Conservation (phyloP, 768 basidiomycete species). For the Candolleomyces aberdarensis region DNA sequence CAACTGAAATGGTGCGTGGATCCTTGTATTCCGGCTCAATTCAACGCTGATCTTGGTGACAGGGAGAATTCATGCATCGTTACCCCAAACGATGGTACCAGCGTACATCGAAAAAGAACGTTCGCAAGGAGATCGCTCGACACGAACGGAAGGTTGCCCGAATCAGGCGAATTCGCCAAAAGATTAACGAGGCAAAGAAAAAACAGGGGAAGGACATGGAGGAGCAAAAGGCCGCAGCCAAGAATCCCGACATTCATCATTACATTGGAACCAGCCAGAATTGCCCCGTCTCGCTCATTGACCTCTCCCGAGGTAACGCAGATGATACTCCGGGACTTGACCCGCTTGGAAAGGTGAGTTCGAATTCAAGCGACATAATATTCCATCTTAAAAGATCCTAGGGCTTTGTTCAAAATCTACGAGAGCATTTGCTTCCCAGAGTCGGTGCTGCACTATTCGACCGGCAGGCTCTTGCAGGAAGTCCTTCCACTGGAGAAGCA, state of each 20-base stretch:
- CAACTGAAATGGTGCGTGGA: slow-evolving; percentile 29
- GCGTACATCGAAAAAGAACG: not conserved
- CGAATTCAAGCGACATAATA: too few species aligned
- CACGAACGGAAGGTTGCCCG: not conserved
- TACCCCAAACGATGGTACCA: not conserved
- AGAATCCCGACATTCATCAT: not conserved
- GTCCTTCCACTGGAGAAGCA: too few species aligned
- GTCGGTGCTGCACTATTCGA: not conserved
- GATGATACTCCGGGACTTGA: not conserved
- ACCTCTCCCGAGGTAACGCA: too few species aligned
- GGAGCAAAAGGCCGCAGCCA: not conserved
- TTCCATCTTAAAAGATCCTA: too few species aligned
- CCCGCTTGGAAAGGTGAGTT: not conserved
- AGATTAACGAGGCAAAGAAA: not conserved
- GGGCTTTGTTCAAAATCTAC: slow-evolving; percentile 12
- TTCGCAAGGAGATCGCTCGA: not conserved
- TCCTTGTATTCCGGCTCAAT: too few species aligned
- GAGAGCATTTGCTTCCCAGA: not conserved
- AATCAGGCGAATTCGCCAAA: not conserved
- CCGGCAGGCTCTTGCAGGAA: too few species aligned
- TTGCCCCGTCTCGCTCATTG: not conserved
- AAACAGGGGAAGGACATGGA: not conserved
- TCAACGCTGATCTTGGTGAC: too few species aligned
- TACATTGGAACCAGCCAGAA: not conserved
- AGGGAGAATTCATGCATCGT: not conserved